Evolutionary conservation across 1,284 basidiomycete genomes (phyloP), one percentile per base, ranked within the genome.

Genomic region (Neolentinus lepideus): DNA sequence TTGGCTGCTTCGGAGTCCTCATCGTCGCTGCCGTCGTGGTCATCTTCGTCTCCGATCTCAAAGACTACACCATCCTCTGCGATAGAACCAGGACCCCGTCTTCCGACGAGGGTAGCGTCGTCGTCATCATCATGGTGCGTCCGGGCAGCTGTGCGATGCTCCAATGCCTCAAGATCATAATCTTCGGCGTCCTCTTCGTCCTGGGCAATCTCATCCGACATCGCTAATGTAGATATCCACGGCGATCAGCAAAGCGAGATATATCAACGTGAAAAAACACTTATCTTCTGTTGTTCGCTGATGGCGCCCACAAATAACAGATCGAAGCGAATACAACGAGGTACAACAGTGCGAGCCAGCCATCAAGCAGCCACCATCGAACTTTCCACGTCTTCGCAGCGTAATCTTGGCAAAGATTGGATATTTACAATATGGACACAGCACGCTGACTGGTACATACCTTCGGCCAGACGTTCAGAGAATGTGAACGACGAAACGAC

Each of bases 341-440:
- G 68, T 94, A 97, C 33, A 97, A 83, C 27, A 94, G 75, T 1
- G 90, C 84, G 27, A 98, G 79, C 79, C 93, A 98, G n/a, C 94
- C 97, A 64, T 99, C 97, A 46, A 99, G 79, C 14, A 99, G 75
- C 83, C 94, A 93, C 97, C 97, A 99, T 53, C 95, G 84, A 54
- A 85, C 83, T 60, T 81, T 82, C 96, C 96, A 99, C n/a, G 92
- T 91, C 59, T 88, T 87, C 1, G 95, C 90, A 6, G 92, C 89
- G 66, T 96, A 98, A 66, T 96, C 92, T 93, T 24, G 9, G 25
- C 9, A 3, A 33, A 3, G 27, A 31, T n/a, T 35, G 38, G 38
- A 16, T 24, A 2, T 16, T 19, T 47, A 43, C 10, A 8, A 19
- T n/a, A 10, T 19, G 25, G 24, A 51, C 52, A 51, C 24, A 52